Evolutionary conservation across 2,329 filamentous ascomycete genomes (phyloP).

Genomic region (Aciculosporium take): DNA sequence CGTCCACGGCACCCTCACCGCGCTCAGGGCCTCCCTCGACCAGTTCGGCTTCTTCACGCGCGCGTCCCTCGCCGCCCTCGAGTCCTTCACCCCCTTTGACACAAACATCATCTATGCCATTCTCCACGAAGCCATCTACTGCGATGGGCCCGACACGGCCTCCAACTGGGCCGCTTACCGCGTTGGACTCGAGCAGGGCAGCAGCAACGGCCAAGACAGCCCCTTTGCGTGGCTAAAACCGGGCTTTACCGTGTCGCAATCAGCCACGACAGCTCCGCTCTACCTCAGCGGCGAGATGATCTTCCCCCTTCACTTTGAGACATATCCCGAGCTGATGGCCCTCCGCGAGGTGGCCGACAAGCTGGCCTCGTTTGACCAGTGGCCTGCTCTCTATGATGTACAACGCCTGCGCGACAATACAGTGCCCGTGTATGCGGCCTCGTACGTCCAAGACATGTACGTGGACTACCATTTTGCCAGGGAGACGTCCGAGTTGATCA

Average conservation of each 20-base stretch:
- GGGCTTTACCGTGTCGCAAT: constrained; percentile 13
- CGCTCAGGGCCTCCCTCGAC: constrained; percentile 57
- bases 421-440: constrained; percentile 75
- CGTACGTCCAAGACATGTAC: constrained; percentile 83
- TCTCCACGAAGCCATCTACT: constrained; percentile 81
- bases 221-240: constrained; percentile 37
- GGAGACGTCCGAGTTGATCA: constrained; percentile 61
- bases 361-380: constrained; percentile 53
- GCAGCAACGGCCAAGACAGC: constrained; percentile 14
- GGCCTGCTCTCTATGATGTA: constrained; percentile 65
- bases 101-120: constrained; percentile 70
- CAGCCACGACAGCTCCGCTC: constrained; percentile 37
- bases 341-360: constrained; percentile 55
- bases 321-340: constrained; percentile 59
- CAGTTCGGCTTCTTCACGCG: constrained; percentile 63
- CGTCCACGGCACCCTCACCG: constrained; percentile 61
- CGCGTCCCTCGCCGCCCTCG: constrained; percentile 54
- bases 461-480: constrained; percentile 64
- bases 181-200: constrained; percentile 34
- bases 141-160: constrained; percentile 45
- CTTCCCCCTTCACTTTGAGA: constrained; percentile 71
- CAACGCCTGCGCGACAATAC: constrained; percentile 59
- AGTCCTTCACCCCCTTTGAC: constrained; percentile 56
- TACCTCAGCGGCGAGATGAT: constrained; percentile 91
- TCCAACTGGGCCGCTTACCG: constrained; percentile 65